A percentile compares a stretch with the other conserved stretches of the same genome.
Conservation (phyloP, 441 rosid species). For the Brassica balearica region DNA sequence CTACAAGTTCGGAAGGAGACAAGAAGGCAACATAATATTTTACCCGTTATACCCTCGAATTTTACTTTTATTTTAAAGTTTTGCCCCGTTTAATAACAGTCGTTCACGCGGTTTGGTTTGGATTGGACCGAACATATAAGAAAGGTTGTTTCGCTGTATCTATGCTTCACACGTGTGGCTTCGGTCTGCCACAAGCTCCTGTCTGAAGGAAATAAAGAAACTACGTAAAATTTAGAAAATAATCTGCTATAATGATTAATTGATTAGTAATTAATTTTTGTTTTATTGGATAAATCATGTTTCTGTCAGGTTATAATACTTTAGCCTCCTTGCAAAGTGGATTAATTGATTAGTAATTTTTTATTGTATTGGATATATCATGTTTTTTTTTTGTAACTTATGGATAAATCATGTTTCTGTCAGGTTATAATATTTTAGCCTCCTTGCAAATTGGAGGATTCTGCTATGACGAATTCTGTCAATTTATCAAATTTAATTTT, state of each 20-base stretch:
- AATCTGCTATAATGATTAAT: neutral
- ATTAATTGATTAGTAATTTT: neutral
- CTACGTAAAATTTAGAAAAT: neutral
- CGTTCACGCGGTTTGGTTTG: constrained; percentile 37
- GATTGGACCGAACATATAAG: constrained; percentile 1
- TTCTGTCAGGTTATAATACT: neutral
- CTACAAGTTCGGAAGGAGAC: constrained; percentile 28
- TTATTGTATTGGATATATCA: neutral
- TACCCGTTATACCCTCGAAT: constrained; percentile 25
- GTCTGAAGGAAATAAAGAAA: constrained; percentile 1
- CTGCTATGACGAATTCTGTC: neutral
- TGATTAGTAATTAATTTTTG: neutral
- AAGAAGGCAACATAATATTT: neutral
- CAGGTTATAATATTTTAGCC: neutral
- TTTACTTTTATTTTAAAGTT: neutral
- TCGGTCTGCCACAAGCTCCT: constrained; percentile 23
- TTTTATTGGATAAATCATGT: neutral
- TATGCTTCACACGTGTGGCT: constrained; percentile 37
- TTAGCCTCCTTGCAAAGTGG: neutral
- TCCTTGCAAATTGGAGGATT: neutral
- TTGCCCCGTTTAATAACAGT: constrained; percentile 11
- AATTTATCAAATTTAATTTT: neutral
- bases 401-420: neutral
- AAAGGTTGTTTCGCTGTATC: neutral
- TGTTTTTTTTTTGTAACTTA: neutral